A percentile compares a stretch with the other conserved stretches of the same genome.
These are phyloP conservation scores for Platanthera guangdongensis DNA, from an alignment of 106 monocot genomes.

Conservation along the genomic window DNA sequence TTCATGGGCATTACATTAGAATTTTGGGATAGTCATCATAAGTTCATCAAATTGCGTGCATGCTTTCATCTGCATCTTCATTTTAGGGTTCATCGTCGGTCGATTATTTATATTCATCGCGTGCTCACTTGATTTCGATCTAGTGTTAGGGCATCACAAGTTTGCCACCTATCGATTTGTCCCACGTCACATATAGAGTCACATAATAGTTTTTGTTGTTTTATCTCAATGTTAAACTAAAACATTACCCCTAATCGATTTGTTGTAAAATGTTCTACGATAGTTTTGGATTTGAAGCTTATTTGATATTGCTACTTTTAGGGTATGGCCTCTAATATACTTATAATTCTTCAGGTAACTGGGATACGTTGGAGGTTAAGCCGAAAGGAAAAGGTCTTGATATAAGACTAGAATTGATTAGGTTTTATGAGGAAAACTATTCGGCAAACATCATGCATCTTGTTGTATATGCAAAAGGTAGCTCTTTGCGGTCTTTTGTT, in stretches of 20 bases:
- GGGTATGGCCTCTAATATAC: neutral
- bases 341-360: constrained; percentile 49
- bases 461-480: constrained; percentile 95
- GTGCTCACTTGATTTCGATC: too few species aligned
- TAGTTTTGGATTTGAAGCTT: neutral
- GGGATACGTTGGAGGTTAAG: constrained; percentile 76
- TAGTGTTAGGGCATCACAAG: too few species aligned
- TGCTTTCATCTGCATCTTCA: too few species aligned
- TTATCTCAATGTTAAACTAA: neutral
- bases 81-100: too few species aligned
- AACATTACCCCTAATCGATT: neutral
- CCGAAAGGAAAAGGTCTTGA: constrained; percentile 79
- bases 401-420: constrained; percentile 69
- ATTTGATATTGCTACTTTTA: neutral
- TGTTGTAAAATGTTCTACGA: neutral
- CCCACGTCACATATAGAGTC: too few species aligned
- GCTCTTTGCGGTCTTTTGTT: neutral
- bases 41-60: too few species aligned
- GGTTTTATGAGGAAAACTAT: constrained; percentile 71
- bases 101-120: too few species aligned
- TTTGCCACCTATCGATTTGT: too few species aligned
- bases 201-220: neutral
- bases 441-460: constrained; percentile 95
- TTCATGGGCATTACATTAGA: too few species aligned
- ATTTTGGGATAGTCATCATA: too few species aligned